Evolutionary conservation across 2,329 filamentous ascomycete species (phyloP).

Genomic region (Calonectria hongkongensis): DNA sequence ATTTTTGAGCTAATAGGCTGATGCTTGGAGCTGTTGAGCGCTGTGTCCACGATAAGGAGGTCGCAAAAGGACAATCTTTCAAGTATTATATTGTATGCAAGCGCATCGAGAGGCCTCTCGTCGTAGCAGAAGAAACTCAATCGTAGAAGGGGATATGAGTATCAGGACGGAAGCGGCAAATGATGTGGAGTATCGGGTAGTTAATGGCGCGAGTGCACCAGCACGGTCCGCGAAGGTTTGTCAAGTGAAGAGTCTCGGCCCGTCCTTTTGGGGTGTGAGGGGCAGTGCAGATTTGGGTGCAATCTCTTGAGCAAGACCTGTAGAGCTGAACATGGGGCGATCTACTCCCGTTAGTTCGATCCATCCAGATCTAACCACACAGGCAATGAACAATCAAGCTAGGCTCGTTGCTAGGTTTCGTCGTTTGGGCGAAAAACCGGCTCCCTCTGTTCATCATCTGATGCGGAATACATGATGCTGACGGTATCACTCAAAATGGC

Average conservation of each 20-base stretch:
- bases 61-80: too few species aligned
- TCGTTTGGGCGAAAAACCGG: background rate
- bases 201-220: background rate
- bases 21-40: too few species aligned
- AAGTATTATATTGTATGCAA: too few species aligned
- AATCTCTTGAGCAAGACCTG: conserved; percentile 34
- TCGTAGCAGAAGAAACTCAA: background rate
- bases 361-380: conserved; percentile 2
- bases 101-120: background rate
- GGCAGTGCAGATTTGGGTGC: conserved; percentile 32
- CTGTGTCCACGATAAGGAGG: too few species aligned
- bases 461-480: background rate
- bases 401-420: background rate
- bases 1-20: too few species aligned
- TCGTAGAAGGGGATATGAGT: background rate
- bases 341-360: conserved; percentile 30
- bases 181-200: background rate
- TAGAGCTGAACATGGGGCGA: conserved; percentile 44
- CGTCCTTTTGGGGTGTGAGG: conserved; percentile 22
- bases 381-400: background rate
- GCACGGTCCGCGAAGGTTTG: background rate
- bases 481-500: conserved; percentile 10
- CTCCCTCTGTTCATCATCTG: conserved; percentile 8
- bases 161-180: background rate
- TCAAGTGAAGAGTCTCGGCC: conserved; percentile 30